Base-by-base conservation (phyloP, 2,329 filamentous ascomycete genomes). In the Rhynchosporium secalis region DNA sequence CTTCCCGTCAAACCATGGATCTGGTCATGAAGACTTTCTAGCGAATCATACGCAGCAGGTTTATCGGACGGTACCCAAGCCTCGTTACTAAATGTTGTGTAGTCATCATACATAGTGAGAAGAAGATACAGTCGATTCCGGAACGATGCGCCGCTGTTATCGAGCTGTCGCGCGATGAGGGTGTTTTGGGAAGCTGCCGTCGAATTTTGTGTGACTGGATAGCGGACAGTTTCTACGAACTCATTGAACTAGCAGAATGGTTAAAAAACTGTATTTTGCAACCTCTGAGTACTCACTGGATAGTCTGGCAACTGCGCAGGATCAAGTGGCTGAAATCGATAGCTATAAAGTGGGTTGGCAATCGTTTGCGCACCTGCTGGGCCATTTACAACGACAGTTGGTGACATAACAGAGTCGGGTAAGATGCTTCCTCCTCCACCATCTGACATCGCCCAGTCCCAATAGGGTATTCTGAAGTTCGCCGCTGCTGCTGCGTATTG, bases 11-110 rank as follows among this genome's bases (percentile, higher is more conserved):
- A 3, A 82, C 79, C 55, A 82, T 89, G 86, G 45, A 89, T 79
- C 10, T 81, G 79, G 70, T 89, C 86, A 68, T 89, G 86, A 3
- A 89, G 75, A 0, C 83, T 81, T 72, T 89, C 86, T 40, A 89
- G 75, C 10, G 87, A 90, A 72, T 91, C 88, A 56, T 82, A 82
- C 12, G 78, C 78, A 7, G 62, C 60, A 7, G 65, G 62, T 43
- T 80, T 75, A 54, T 79, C 29, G 28, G 51, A 20, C 3, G 75
- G 73, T n/a, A 80, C 79, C 82, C 83, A 87, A 1, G 81, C 84
- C 71, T 90, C 86, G 70, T 87, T 92, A 69, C 87, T 86, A 71
- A 92, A 90, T 15, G 82, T 78, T 15, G 84, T 83, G 71, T 87
- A 91, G 67, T 90, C 83, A 51, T 82, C 78, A 72, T 90, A 91